A percentile compares a stretch with the other conserved stretches of the same genome.
phyloP scores from a whole-genome alignment of 176 grass and related monocot genomes.

The Canna indica region DNA sequence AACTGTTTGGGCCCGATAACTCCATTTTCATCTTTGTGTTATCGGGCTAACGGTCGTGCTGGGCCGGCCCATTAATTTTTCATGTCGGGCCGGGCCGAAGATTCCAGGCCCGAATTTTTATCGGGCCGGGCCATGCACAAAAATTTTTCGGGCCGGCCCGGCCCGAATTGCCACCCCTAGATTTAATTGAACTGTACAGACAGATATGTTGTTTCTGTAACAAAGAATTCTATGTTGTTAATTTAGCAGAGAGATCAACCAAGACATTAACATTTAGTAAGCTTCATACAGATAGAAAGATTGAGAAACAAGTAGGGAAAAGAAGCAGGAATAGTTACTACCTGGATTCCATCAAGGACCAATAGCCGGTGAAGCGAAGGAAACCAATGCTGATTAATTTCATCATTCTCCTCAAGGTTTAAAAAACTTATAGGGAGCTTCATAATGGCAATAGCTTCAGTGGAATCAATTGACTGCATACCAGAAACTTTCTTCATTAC shows the following conservation, averaged over 20 bases:
- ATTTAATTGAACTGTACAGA: no score
- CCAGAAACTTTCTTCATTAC: constrained; percentile 91
- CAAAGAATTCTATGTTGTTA: background rate
- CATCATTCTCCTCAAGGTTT: constrained; percentile 25
- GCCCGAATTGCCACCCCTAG: no score
- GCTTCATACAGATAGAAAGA: background rate
- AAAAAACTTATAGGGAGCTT: constrained; percentile 57
- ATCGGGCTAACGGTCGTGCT: no score
- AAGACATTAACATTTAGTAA: background rate
- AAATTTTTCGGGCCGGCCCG: no score
- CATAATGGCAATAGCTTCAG: constrained; percentile 69
- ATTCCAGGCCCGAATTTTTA: no score
- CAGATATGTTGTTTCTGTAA: background rate
- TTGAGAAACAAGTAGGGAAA: background rate
- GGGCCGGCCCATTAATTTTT: no score
- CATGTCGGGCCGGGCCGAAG: no score
- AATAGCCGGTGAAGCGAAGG: constrained; percentile 50
- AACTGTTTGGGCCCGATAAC: no score
- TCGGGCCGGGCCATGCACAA: no score
- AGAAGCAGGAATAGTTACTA: constrained; percentile 14
- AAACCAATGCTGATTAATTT: constrained; percentile 29
- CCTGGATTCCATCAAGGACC: constrained; percentile 94
- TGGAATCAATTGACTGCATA: constrained; percentile 72
- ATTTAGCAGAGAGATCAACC: background rate
- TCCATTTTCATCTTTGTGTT: no score